Evolutionary conservation across 2,329 filamentous ascomycete species (phyloP).

Genomic region (Nemania sp.): DNA sequence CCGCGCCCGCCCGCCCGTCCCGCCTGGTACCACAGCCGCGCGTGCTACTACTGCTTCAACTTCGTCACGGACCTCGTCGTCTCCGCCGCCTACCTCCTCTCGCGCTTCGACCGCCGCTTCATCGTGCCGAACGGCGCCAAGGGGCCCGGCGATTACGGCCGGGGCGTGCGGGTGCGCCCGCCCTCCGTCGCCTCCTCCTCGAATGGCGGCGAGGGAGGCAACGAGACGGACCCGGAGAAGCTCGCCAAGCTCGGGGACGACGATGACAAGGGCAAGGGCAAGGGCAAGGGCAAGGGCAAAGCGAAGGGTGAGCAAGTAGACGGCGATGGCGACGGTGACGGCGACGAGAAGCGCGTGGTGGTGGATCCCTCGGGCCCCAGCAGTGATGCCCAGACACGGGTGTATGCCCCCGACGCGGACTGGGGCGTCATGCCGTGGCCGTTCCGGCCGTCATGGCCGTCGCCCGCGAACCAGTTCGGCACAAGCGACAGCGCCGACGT

Average conservation of each 20-base stretch:
- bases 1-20: slow-evolving; percentile 56
- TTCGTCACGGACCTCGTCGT: slow-evolving; percentile 75
- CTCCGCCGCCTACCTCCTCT: slow-evolving; percentile 66
- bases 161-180: slow-evolving; percentile 9
- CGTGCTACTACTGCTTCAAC: slow-evolving; percentile 80
- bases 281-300: slow-evolving; percentile 14
- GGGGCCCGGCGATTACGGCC: slow-evolving; percentile 56
- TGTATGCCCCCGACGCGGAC: slow-evolving; percentile 3
- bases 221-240: slow-evolving; percentile 20
- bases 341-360: slow-evolving; percentile 7
- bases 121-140: slow-evolving; percentile 72
- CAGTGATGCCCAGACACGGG: slow-evolving; percentile 5
- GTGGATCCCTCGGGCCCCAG: not conserved
- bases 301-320: not conserved
- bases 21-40: slow-evolving; percentile 72
- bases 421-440: slow-evolving; percentile 24
- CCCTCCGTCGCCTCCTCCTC: slow-evolving; percentile 11
- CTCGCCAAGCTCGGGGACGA: slow-evolving; percentile 1
- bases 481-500: slow-evolving; percentile 11
- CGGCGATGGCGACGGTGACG: not conserved
- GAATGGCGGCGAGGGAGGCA: not conserved
- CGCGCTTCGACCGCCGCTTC: slow-evolving; percentile 76
- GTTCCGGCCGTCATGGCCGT: slow-evolving; percentile 20
- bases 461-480: not conserved
- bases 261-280: slow-evolving; percentile 11